A percentile compares a stretch with the other conserved stretches of the same genome.
phyloP scores from a whole-genome alignment of 2,329 filamentous ascomycete genomes.

The Graphilbum ipis-grandicollis region DNA sequence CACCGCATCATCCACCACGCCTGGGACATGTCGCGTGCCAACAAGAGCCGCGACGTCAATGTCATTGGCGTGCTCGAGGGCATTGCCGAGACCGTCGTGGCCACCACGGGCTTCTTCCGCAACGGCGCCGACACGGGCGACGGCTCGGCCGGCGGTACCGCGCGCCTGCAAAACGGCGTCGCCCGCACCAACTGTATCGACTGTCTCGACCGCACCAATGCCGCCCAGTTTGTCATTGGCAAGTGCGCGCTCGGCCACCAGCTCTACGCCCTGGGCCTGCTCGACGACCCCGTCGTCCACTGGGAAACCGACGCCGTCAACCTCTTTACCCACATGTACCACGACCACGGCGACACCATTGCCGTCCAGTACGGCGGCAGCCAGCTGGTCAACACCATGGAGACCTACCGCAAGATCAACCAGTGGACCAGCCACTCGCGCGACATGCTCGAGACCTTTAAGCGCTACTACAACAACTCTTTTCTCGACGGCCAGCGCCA shows the following conservation, averaged over 20 bases:
- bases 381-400: slow-evolving; percentile 97
- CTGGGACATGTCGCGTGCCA: slow-evolving; percentile 95
- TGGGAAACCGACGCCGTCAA: slow-evolving; percentile 96
- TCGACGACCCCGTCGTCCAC: slow-evolving; percentile 57
- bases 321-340: slow-evolving; percentile 95
- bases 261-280: slow-evolving; percentile 76
- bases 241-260: slow-evolving; percentile 88
- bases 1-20: slow-evolving; percentile 87
- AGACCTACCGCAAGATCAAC: slow-evolving; percentile 96
- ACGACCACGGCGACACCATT: slow-evolving; percentile 94
- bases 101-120: slow-evolving; percentile 81
- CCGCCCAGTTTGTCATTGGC: slow-evolving; percentile 92
- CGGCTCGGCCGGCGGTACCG: slow-evolving; percentile 9
- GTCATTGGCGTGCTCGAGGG: slow-evolving; percentile 83
- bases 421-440: slow-evolving; percentile 96
- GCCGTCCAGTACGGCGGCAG: slow-evolving; percentile 95
- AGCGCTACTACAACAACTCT: slow-evolving; percentile 92
- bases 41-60: slow-evolving; percentile 81
- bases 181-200: slow-evolving; percentile 96
- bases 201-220: slow-evolving; percentile 91
- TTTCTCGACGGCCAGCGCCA: slow-evolving; percentile 96
- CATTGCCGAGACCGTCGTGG: slow-evolving; percentile 76
- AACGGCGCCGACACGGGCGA: slow-evolving; percentile 42
- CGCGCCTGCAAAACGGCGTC: slow-evolving; percentile 74
- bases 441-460: slow-evolving; percentile 99